Evolutionary conservation across 139 green algal species (phyloP).

Genomic region (Spirogloea muscicola): DNA sequence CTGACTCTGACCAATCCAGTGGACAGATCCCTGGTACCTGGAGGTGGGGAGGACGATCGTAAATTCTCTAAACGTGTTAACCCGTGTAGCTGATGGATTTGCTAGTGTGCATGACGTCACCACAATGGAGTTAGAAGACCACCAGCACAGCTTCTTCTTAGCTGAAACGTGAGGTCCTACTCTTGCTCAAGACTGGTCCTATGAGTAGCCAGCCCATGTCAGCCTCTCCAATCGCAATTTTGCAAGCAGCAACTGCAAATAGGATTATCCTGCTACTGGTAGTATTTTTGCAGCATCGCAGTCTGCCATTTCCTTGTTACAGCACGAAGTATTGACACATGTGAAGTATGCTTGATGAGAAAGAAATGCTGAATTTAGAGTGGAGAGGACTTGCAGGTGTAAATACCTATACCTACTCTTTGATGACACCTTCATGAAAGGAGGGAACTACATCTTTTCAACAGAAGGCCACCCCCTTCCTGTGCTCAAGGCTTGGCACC

Average conservation of each 20-base stretch:
- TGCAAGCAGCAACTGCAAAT: not conserved
- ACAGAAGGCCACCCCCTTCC: slow-evolving; percentile 17
- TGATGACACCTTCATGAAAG: not conserved
- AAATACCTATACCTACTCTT: slow-evolving; percentile 34
- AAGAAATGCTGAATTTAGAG: no score
- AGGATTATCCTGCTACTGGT: no score
- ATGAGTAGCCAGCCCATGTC: not conserved
- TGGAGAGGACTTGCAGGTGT: no score
- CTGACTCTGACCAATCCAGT: no score
- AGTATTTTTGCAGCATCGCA: not conserved
- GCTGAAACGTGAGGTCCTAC: not conserved
- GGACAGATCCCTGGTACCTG: slow-evolving; percentile 21
- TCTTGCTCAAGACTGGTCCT: no score
- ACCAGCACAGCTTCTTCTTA: slow-evolving; percentile 6
- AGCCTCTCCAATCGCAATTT: not conserved
- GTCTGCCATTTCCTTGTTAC: not conserved
- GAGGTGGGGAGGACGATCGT: slow-evolving; percentile 28
- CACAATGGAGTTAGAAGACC: slow-evolving; percentile 59
- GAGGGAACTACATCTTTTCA: slow-evolving; percentile 20
- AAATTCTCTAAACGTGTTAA: not conserved
- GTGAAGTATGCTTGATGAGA: not conserved
- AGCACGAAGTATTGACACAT: not conserved
- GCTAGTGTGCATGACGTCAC: slow-evolving; percentile 39
- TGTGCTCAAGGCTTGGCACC: slow-evolving; percentile 9
- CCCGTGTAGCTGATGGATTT: slow-evolving; percentile 29